These are phyloP conservation scores for Ordospora pajunii DNA, from an alignment of 371 early-diverging fungal genomes.

Conservation along the genomic window DNA sequence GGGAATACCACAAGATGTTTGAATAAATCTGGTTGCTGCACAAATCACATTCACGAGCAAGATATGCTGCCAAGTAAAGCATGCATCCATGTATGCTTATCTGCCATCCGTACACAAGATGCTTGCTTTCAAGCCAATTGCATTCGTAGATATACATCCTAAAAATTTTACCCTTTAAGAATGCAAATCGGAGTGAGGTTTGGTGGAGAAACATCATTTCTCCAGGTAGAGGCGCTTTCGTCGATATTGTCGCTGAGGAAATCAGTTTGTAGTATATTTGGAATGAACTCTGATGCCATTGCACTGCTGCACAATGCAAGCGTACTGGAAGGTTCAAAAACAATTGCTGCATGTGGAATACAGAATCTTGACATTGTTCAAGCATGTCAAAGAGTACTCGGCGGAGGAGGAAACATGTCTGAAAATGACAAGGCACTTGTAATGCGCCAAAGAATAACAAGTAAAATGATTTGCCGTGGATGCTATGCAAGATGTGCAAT, in stretches of 20 bases:
- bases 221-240: neutral
- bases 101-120: too few relatives aligned
- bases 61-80: too few relatives aligned
- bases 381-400: slow-evolving; percentile 2
- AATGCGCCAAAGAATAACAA: neutral
- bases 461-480: slow-evolving; percentile 43
- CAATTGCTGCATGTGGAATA: neutral
- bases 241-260: neutral
- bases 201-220: slow-evolving; percentile 3
- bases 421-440: slow-evolving; percentile 41
- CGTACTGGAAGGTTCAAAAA: neutral
- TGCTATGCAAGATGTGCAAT: slow-evolving; percentile 46
- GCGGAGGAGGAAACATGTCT: slow-evolving; percentile 44
- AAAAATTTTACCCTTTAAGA: slow-evolving; percentile 14
- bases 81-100: too few relatives aligned
- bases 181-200: slow-evolving; percentile 5
- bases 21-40: neutral
- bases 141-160: neutral
- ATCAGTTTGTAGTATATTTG: neutral
- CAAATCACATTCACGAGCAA: too few relatives aligned
- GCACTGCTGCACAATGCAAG: slow-evolving; percentile 3
- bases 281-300: neutral
- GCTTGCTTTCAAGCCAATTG: neutral
- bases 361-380: neutral
- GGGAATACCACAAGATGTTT: slow-evolving; percentile 44